phyloP scores from a whole-genome alignment of 306 rosid genomes.

The Lotus japonicus region DNA sequence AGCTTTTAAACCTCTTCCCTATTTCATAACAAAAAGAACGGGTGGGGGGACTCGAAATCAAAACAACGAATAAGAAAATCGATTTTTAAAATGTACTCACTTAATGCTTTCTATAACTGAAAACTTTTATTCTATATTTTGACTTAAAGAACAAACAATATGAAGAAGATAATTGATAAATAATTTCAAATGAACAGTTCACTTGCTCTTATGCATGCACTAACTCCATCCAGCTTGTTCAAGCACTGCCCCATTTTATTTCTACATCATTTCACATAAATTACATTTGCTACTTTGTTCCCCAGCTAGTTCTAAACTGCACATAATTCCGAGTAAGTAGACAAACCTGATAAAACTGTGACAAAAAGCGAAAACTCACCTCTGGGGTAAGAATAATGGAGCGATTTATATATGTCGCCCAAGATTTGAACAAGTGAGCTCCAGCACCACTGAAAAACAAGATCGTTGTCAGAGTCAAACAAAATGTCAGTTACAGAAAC shows the following conservation, averaged over 20 bases:
- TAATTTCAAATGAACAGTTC: not conserved
- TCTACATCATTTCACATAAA: not conserved
- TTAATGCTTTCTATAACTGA: not conserved
- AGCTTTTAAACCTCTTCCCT: not conserved
- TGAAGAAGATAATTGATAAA: not conserved
- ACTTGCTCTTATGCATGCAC: not conserved
- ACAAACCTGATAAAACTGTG: not conserved
- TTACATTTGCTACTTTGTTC: not conserved
- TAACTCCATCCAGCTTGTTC: not conserved
- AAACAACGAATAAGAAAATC: not conserved
- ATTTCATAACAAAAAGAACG: not conserved
- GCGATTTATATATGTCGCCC: slow-evolving; percentile 80
- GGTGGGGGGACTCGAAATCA: not conserved
- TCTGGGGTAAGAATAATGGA: slow-evolving; percentile 92
- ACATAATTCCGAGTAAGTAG: not conserved
- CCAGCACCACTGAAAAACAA: slow-evolving; percentile 78
- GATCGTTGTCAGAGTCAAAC: not conserved
- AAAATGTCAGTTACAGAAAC: not conserved
- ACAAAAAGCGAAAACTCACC: slow-evolving; percentile 37
- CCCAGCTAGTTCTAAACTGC: not conserved
- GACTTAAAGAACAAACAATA: not conserved
- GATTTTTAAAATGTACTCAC: not conserved
- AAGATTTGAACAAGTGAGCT: slow-evolving; percentile 91
- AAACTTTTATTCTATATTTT: not conserved
- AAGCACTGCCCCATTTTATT: not conserved